Base-by-base conservation (phyloP, 2,329 filamentous ascomycete species). In the Aureobasidium uvarum region DNA sequence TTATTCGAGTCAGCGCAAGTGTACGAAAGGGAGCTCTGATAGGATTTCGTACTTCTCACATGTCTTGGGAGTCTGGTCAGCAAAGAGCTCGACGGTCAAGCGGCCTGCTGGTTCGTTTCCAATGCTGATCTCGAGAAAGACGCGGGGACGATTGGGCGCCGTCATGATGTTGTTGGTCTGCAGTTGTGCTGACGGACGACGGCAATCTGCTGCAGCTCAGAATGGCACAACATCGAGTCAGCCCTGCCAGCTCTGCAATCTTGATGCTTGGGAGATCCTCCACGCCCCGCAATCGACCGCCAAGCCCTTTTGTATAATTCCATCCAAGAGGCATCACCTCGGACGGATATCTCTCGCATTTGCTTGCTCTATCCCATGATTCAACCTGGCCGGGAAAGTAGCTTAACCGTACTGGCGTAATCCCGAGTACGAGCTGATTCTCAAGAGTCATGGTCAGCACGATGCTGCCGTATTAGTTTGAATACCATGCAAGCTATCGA, bases 41-140 rank as follows among this genome's bases (percentile, higher is more conserved):
- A 23, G 36, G 68, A 71, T 68, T 72, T 80, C 79, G 80, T 72
- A 80, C 79, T 80, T 81, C 71, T 81, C 78, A 70, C 76, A 79
- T 58, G 79, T 80, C 65, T 74, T 75, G 11, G 79, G 79, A 11
- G 78, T 74, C 67, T 80, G 74, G 71, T 81, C 79, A 25, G 70
- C 71, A 73, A 80, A 81, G 23, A 81, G 75, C 71, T 81, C 79
- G 62, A 81, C 76, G 3, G 75, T 74, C 25, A 81, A 72, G 50
- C 79, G 73, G 45, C 79, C 79, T 18, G 74, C 72, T n/a, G 77
- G 78, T 64, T 77, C 72, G 23, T 71, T 73, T 43, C 74, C 78
- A 62, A 78, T 75, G 67, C 71, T 75, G 56, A 80, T 69, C 64
- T 81, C 78, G 41, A 80, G 71, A 66, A 79, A 80, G 33, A 78